Evolutionary conservation across 2,329 filamentous ascomycete genomes (phyloP).

Genomic region (Aureobasidium sp.): DNA sequence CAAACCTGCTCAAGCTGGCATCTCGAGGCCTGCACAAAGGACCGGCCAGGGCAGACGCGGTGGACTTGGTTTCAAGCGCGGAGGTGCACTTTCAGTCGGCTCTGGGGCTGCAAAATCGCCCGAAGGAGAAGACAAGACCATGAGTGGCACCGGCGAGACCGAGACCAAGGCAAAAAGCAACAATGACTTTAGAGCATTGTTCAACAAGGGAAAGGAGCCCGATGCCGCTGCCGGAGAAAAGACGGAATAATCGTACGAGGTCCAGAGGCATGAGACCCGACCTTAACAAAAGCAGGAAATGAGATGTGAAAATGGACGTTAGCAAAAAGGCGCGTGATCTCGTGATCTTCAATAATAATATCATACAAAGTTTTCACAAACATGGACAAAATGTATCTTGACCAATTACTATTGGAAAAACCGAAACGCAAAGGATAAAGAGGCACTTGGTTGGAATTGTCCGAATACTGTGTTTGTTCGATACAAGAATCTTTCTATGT

Average conservation of each 20-base stretch:
- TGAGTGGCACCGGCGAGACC: background rate
- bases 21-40: conserved; percentile 41
- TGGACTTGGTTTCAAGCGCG: conserved; percentile 44
- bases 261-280: background rate
- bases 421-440: background rate
- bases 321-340: background rate
- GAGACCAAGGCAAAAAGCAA: conserved; percentile 43
- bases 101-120: conserved; percentile 22
- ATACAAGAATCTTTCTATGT: background rate
- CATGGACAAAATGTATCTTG: background rate
- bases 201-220: conserved; percentile 36
- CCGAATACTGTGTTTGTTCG: background rate
- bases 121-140: conserved; percentile 16
- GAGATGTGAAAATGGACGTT: background rate
- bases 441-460: background rate
- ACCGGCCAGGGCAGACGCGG: conserved; percentile 38
- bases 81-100: conserved; percentile 22
- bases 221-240: background rate
- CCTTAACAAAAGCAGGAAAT: background rate
- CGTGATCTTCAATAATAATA: background rate
- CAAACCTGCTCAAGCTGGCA: conserved; percentile 23
- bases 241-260: background rate
- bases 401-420: background rate
- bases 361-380: background rate
- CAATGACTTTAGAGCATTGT: conserved; percentile 50